Percentiles rank a stretch among this genome's conserved stretches.
Evolutionary conservation across 495 filamentous ascomycete species (phyloP).

Genomic region (Penicillium manginii): DNA sequence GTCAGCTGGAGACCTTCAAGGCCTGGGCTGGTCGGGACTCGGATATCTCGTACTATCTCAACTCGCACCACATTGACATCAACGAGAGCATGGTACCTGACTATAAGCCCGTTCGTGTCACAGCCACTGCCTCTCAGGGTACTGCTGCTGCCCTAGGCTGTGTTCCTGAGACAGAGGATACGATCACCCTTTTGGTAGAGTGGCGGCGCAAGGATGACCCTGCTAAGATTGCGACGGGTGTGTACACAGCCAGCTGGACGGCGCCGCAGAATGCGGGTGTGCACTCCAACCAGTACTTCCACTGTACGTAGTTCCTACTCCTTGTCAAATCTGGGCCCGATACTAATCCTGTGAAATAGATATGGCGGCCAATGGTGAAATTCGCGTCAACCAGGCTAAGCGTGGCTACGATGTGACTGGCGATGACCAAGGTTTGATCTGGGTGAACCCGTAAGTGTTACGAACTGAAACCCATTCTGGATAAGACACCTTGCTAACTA

Average conservation of each 20-base stretch:
- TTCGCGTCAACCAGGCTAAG: conserved; percentile 91
- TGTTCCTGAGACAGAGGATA: conserved; percentile 81
- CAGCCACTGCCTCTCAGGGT: conserved; percentile 73
- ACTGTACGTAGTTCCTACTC: conserved; percentile 54
- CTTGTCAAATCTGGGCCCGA: neutral
- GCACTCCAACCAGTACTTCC: conserved; percentile 95
- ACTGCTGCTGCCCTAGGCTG: conserved; percentile 76
- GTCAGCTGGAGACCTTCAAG: conserved; percentile 92
- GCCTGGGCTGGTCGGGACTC: conserved; percentile 91
- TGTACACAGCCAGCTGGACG: conserved; percentile 94
- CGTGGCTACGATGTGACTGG: conserved; percentile 93
- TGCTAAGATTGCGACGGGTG: conserved; percentile 75
- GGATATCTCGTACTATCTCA: conserved; percentile 94
- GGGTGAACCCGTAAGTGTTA: conserved; percentile 72
- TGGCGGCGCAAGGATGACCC: conserved; percentile 76
- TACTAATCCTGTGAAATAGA: conserved; percentile 41
- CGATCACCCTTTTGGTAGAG: conserved; percentile 85
- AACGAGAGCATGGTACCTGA: conserved; percentile 87
- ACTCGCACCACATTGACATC: conserved; percentile 91
- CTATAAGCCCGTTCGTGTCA: conserved; percentile 77
- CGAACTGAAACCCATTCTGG: neutral
- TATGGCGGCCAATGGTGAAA: conserved; percentile 80
- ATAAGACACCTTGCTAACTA: neutral
- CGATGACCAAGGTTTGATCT: conserved; percentile 70
- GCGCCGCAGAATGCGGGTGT: conserved; percentile 90